phyloP scores from a whole-genome alignment of 2,329 filamentous ascomycete species.

The Botrytis elliptica region DNA sequence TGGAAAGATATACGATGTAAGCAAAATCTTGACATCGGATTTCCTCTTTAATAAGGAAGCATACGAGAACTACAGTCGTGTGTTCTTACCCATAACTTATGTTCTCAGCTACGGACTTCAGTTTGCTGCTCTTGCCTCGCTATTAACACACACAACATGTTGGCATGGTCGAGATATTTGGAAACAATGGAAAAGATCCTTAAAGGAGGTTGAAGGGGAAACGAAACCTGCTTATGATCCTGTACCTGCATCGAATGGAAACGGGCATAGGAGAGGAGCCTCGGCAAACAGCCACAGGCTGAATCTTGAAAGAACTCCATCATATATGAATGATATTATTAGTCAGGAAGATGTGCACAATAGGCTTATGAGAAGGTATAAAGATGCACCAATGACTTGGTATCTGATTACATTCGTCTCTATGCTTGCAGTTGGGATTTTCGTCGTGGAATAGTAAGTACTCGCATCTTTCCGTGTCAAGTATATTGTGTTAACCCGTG shows the following conservation, averaged over 20 bases:
- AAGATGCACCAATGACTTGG: slow-evolving; percentile 79
- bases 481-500: not conserved
- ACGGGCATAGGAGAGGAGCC: slow-evolving; percentile 19
- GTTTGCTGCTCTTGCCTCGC: slow-evolving; percentile 76
- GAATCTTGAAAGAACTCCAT: slow-evolving; percentile 42
- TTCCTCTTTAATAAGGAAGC: slow-evolving; percentile 76
- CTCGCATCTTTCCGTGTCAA: not conserved
- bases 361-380: slow-evolving; percentile 77
- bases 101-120: slow-evolving; percentile 83
- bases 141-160: slow-evolving; percentile 77
- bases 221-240: slow-evolving; percentile 54
- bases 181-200: slow-evolving; percentile 69
- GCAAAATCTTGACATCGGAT: slow-evolving; percentile 72
- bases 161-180: slow-evolving; percentile 85
- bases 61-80: slow-evolving; percentile 77
- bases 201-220: slow-evolving; percentile 59
- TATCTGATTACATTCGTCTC: slow-evolving; percentile 72
- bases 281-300: slow-evolving; percentile 19
- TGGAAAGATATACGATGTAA: slow-evolving; percentile 76
- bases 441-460: slow-evolving; percentile 78
- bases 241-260: slow-evolving; percentile 36
- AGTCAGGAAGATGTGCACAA: slow-evolving; percentile 79
- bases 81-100: slow-evolving; percentile 85
- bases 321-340: slow-evolving; percentile 52
- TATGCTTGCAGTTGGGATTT: slow-evolving; percentile 78